Conservation (phyloP, 2,329 filamentous ascomycete genomes). For the Aspergillus flavus region DNA sequence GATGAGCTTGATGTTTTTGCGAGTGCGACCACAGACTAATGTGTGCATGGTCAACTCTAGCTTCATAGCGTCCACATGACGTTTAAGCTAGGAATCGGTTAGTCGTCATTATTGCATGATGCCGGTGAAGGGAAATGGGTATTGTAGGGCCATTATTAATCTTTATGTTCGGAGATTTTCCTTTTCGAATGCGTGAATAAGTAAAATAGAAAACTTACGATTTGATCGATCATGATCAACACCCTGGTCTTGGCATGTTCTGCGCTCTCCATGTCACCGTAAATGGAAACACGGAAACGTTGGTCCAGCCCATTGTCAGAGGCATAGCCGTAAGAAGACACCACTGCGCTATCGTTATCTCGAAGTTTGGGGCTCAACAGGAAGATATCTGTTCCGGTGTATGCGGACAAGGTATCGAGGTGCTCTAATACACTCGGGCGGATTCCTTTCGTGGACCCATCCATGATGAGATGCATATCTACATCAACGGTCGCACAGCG, state of each 20-base stretch:
- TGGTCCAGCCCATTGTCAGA: conserved; percentile 83
- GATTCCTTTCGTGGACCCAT: conserved; percentile 67
- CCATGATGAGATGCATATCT: conserved; percentile 86
- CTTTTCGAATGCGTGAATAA: conserved; percentile 1
- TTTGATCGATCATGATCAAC: conserved; percentile 94
- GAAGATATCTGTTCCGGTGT: conserved; percentile 95
- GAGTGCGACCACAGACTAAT: conserved; percentile 85
- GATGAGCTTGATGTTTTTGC: conserved; percentile 97
- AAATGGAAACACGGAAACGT: conserved; percentile 89
- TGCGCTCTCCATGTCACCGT: conserved; percentile 89
- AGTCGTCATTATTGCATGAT: conserved; percentile 16
- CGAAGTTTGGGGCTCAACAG: conserved; percentile 86
- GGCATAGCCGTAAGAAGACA: conserved; percentile 73
- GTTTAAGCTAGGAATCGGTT: conserved; percentile 49
- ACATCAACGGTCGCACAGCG: conserved; percentile 92
- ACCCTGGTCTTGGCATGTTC: conserved; percentile 97
- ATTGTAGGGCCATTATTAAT: background rate
- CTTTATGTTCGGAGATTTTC: background rate
- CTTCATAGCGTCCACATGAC: conserved; percentile 73
- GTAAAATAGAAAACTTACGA: conserved; percentile 57
- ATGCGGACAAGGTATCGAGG: conserved; percentile 81
- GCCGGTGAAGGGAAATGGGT: background rate
- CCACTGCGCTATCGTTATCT: conserved; percentile 71
- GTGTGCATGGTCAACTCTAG: conserved; percentile 88
- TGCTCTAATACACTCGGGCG: conserved; percentile 78